These are phyloP conservation scores for Flammula alnicola DNA, from an alignment of 1,284 basidiomycete species.

Conservation along the genomic window DNA sequence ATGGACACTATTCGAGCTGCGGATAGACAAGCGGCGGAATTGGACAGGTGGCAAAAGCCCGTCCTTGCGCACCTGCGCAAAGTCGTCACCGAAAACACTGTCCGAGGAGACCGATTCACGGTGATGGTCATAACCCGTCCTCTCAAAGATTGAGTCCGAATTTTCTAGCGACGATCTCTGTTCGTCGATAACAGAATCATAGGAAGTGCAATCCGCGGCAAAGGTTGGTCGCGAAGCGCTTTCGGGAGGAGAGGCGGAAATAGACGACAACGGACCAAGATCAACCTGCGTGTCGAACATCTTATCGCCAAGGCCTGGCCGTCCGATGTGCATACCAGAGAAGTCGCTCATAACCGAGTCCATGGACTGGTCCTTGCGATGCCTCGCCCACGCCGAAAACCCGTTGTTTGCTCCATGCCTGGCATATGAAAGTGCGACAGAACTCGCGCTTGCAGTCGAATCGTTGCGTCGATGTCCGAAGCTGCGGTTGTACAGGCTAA, in stretches of 20 bases:
- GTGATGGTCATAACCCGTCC: constrained; percentile 50
- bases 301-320: constrained; percentile 85
- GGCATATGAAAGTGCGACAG: constrained; percentile 57
- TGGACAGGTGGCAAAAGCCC: constrained; percentile 45
- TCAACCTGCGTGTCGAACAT: too few species aligned
- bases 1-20: too few species aligned
- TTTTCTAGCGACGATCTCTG: constrained; percentile 28
- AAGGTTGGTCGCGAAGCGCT: constrained; percentile 20
- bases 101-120: constrained; percentile 52
- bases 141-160: constrained; percentile 71
- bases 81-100: constrained; percentile 67
- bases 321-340: constrained; percentile 58
- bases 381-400: constrained; percentile 65
- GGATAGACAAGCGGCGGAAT: constrained; percentile 67
- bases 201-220: constrained; percentile 35
- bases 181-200: constrained; percentile 69
- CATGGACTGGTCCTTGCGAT: constrained; percentile 59
- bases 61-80: constrained; percentile 33
- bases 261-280: constrained; percentile 66
- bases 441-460: constrained; percentile 57
- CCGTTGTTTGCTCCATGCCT: constrained; percentile 56
- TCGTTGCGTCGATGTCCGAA: constrained; percentile 51
- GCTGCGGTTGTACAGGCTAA: constrained; percentile 73
- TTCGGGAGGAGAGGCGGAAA: constrained; percentile 58
- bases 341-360: constrained; percentile 73